phyloP scores from a whole-genome alignment of 2,329 filamentous ascomycete genomes.

The Aspergillus clavatus region DNA sequence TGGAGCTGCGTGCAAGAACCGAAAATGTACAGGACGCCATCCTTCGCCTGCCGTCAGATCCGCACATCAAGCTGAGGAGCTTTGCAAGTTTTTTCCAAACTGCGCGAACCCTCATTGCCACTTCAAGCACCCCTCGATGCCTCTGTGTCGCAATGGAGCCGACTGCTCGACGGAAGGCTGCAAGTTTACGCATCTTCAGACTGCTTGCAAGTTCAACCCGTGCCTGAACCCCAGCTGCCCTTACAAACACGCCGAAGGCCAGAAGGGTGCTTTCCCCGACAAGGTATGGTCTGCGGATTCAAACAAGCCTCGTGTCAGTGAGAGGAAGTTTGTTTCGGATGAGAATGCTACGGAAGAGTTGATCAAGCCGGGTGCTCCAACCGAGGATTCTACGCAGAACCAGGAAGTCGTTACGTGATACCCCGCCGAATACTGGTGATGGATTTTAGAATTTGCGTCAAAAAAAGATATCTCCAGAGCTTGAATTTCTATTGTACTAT shows the following conservation, averaged over 20 bases:
- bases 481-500: conserved; percentile 26
- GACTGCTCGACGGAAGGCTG: conserved; percentile 78
- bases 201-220: conserved; percentile 83
- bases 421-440: background rate
- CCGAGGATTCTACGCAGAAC: conserved; percentile 25
- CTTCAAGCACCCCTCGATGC: conserved; percentile 84
- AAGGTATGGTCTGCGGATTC: conserved; percentile 79
- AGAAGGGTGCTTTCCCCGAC: conserved; percentile 76
- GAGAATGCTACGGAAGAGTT: conserved; percentile 64
- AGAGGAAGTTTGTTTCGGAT: conserved; percentile 74
- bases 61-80: conserved; percentile 73
- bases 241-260: conserved; percentile 87
- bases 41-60: conserved; percentile 80
- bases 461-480: conserved; percentile 1
- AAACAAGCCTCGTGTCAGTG: conserved; percentile 67
- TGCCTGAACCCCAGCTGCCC: conserved; percentile 84
- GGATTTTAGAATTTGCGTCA: background rate
- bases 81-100: conserved; percentile 88
- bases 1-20: conserved; percentile 90
- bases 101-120: conserved; percentile 83
- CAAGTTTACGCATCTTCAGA: conserved; percentile 83
- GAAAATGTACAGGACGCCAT: conserved; percentile 86
- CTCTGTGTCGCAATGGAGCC: conserved; percentile 83
- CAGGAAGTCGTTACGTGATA: conserved; percentile 31
- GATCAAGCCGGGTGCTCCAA: conserved; percentile 55